Conservation (phyloP, 768 basidiomycete species). For the Royoungia palumana region DNA sequence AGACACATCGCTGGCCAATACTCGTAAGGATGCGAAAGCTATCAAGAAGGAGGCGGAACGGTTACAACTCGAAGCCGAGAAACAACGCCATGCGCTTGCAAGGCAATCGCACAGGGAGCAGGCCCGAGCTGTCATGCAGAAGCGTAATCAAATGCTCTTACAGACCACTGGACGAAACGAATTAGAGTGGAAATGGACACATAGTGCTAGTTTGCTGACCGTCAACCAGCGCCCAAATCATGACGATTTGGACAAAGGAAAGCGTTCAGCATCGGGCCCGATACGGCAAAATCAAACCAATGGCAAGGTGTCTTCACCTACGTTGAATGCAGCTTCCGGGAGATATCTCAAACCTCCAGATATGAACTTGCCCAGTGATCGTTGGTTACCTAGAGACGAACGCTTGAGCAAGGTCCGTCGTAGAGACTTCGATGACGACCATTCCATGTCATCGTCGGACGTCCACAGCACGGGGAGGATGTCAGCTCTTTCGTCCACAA, state of each 20-base stretch:
- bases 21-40: slow-evolving; percentile 63
- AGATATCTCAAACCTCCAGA: slow-evolving; percentile 45
- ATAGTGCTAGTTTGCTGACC: slow-evolving; percentile 42
- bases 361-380: slow-evolving; percentile 38
- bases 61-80: slow-evolving; percentile 76
- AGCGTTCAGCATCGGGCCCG: slow-evolving; percentile 57
- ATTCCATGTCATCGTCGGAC: slow-evolving; percentile 88
- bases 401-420: slow-evolving; percentile 73
- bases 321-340: slow-evolving; percentile 61
- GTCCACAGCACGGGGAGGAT: slow-evolving; percentile 70
- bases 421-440: slow-evolving; percentile 85
- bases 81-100: slow-evolving; percentile 73
- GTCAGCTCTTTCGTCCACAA: slow-evolving; percentile 77
- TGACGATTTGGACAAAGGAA: slow-evolving; percentile 40
- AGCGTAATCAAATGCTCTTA: slow-evolving; percentile 74
- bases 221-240: slow-evolving; percentile 34
- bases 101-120: slow-evolving; percentile 79
- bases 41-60: slow-evolving; percentile 80
- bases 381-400: slow-evolving; percentile 52
- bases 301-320: slow-evolving; percentile 41
- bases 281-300: slow-evolving; percentile 56
- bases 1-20: slow-evolving; percentile 41
- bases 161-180: slow-evolving; percentile 49
- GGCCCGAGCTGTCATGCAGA: slow-evolving; percentile 89
- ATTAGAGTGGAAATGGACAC: slow-evolving; percentile 57